Evolutionary conservation across 331 rosid genomes (phyloP), one percentile per base, ranked within the genome.

Genomic region (Quercus tomentella): DNA sequence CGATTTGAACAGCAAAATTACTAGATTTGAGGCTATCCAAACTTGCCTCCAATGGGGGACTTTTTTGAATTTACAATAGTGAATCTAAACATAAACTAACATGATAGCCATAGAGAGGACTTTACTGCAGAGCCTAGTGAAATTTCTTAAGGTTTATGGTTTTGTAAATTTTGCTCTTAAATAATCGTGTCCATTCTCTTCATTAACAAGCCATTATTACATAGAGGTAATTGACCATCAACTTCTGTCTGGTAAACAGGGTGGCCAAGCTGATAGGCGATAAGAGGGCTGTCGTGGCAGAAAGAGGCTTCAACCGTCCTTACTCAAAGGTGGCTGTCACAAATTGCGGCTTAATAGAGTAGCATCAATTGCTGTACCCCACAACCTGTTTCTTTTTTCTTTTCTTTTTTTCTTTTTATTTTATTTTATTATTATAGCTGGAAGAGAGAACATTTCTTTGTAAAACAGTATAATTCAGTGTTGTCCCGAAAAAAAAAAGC

Each of bases 251-350:
- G 26, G 28, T 56, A 63, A 60, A 78, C 84, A 95, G 98, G 92
- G 97, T 91, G 80, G 98, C 97, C 73, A 95, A 92, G 92, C 87
- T 92, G 52, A 91, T 95, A 51, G 98, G 98, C 41, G 98, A 95
- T 82, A 94, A 92, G 84, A 86, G 94, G 81, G 98, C 96, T 30
- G 91, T 95, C 21, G 97, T 91, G 72, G 97, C 97, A 63, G 97
- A 95, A 86, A 89, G 97, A 84, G 97, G 97, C 55, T 92, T 92
- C 88, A 92, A 95, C 85, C 96, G 94, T 43, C 97, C 98, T 80
- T 92, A 91, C 56, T 87, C 97, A 0, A 92, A 91, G 85, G 91
- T 91, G 43, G 33, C 88, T 3, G 87, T 92, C 77, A 93, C 91
- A 77, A 92, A 91, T 84, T 92, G 93, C 26, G 97, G 97, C 81